Evolutionary conservation across 495 filamentous ascomycete genomes (phyloP).

Genomic region (Daldinia loculata): DNA sequence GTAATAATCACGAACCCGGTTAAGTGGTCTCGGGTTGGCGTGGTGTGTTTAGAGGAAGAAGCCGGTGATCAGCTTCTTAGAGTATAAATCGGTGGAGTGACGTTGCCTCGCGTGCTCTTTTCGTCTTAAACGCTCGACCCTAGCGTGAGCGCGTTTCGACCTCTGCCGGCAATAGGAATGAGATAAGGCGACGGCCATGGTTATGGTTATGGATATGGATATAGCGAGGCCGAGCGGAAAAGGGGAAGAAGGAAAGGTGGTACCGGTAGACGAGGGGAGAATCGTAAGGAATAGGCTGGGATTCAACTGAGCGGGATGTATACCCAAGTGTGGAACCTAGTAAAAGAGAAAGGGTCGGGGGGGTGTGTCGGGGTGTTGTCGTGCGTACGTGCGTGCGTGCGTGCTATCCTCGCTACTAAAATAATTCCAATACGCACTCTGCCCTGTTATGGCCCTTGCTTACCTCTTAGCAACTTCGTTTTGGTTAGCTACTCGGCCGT

Average conservation of each 20-base stretch:
- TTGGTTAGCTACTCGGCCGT: constrained; percentile 9
- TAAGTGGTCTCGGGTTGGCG: constrained; percentile 7
- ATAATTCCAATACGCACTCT: background rate
- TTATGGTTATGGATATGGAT: background rate
- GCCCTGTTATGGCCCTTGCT: constrained; percentile 11
- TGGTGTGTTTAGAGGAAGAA: constrained; percentile 17
- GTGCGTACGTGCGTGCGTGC: background rate
- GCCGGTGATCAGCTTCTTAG: constrained; percentile 16
- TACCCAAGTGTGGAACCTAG: background rate
- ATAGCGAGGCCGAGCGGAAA: constrained; percentile 1
- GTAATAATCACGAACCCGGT: constrained; percentile 12
- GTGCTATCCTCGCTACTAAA: constrained; percentile 3
- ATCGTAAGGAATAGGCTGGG: background rate
- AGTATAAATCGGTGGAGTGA: constrained; percentile 34
- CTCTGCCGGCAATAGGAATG: constrained; percentile 16
- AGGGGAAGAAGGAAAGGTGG: background rate
- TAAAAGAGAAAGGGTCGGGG: background rate
- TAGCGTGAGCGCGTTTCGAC: constrained; percentile 17
- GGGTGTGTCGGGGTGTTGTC: background rate
- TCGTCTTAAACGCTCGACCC: constrained; percentile 20
- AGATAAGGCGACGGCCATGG: background rate
- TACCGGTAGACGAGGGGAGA: constrained; percentile 3
- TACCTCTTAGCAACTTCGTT: constrained; percentile 5
- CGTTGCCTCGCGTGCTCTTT: constrained; percentile 24
- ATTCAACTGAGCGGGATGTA: background rate